Conservation (phyloP, 805 yeast species). For the Sugiyamaella qingdaonensis region DNA sequence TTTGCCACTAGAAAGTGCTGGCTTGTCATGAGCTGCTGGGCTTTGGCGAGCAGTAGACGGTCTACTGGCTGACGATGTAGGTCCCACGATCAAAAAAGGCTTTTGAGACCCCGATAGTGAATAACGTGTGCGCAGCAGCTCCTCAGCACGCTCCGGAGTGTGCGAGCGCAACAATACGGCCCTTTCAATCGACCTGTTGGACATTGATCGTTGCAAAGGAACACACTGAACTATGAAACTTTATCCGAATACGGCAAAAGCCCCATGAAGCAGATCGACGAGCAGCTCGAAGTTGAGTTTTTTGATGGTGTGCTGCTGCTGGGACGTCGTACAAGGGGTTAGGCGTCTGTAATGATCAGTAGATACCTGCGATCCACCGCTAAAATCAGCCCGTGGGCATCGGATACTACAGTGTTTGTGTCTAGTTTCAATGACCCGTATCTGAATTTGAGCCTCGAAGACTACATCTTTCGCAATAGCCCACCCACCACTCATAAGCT, state of each 20-base stretch:
- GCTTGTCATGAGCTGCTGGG: background rate
- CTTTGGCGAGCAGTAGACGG: background rate
- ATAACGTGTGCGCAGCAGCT: slow-evolving; percentile 37
- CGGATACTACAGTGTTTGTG: slow-evolving; percentile 38
- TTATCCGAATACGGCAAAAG: no score
- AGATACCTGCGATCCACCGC: background rate
- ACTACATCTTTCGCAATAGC: slow-evolving; percentile 62
- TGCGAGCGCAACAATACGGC: slow-evolving; percentile 30
- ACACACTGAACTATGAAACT: no score
- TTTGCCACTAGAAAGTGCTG: background rate
- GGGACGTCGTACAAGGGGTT: no score
- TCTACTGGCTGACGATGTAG: background rate
- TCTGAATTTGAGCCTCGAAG: slow-evolving; percentile 76
- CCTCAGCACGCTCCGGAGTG: slow-evolving; percentile 28
- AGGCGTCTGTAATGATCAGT: background rate
- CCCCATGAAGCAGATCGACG: no score
- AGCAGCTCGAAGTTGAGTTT: no score
- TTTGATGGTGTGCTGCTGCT: no score
- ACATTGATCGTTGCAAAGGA: background rate
- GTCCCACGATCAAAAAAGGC: slow-evolving; percentile 30
- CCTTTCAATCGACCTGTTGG: slow-evolving; percentile 23
- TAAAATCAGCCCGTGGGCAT: background rate
- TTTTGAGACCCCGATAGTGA: slow-evolving; percentile 34
- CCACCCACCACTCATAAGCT: slow-evolving; percentile 44
- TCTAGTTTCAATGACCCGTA: slow-evolving; percentile 64